Base-by-base conservation (phyloP, 225 moss, liverwort and hornwort genomes). In the Asterella californica region DNA sequence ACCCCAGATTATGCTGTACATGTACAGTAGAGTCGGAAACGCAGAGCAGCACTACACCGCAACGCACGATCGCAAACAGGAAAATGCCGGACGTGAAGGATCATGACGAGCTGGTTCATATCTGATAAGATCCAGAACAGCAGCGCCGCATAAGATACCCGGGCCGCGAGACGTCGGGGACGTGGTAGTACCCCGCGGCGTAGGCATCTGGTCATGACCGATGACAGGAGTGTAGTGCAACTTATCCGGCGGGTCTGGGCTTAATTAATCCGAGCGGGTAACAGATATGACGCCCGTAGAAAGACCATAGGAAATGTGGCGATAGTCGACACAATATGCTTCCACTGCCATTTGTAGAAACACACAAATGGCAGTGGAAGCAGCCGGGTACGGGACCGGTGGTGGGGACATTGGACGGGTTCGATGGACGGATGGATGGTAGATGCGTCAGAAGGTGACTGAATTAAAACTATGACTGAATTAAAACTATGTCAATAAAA, bases 51-150 rank as follows among this genome's bases (percentile, higher is more conserved):
- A 25, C 61, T 25, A 15, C 36, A 67, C 68, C 49, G 45, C 70
- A 45, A 9, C 70, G 73, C 74, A 74, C 74, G 74, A 52, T 74
- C n/a, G 72, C 27, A 48, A 72, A 72, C 49, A 68, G 72, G 72
- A 49, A 9, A 46, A 9, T 14, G 74, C 74, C 74, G 74, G 74
- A 74, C 74, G 74, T 74, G 74, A 54, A 74, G 15, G 52, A 54
- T 74, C 74, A 54, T 74, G 74, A 30, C 25, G 65, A 32, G 65
- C 33, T 8, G 65, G 65, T 68, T 17, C 68, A 37, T n/a, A 37
- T 7, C 9, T 29, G 65, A 33, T 17, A 10, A 65, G 65, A 65
- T 65, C 65, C 65, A 65, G 10, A 65, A 65, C 65, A 65, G 22
- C 69, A 70, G 69, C 37, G 69, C 69, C 65, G 59, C 22, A 70